These are phyloP conservation scores for Verticillium klebahnii DNA, from an alignment of 2,329 filamentous ascomycete genomes.

Conservation along the genomic window DNA sequence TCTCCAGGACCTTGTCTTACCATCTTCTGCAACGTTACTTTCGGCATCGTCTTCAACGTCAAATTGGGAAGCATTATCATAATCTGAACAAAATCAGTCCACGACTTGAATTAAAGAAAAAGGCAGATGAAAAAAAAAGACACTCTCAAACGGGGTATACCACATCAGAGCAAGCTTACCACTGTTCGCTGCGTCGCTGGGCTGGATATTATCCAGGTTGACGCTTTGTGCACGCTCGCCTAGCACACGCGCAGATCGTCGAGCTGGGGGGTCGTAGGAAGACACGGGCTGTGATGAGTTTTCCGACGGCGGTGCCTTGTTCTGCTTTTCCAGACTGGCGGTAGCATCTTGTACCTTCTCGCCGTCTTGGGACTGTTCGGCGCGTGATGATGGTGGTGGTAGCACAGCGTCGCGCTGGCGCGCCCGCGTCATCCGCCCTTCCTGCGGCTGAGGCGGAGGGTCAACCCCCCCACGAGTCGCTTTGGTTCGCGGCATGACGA, in stretches of 20 bases:
- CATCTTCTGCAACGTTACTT: background rate
- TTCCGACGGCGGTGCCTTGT: too few relatives aligned
- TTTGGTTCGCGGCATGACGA: background rate
- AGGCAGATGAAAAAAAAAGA: background rate
- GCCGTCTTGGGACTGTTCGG: background rate
- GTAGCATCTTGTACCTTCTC: background rate
- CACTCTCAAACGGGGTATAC: background rate
- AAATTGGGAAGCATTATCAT: background rate
- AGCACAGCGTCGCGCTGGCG: background rate
- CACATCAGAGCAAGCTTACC: background rate
- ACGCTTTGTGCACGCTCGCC: background rate
- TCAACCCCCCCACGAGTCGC: background rate
- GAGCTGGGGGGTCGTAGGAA: background rate
- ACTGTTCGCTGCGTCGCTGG: background rate
- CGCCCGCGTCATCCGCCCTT: background rate
- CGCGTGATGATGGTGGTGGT: background rate
- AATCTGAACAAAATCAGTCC: background rate
- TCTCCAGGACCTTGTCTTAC: background rate
- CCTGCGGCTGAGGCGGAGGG: background rate
- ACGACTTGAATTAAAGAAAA: background rate
- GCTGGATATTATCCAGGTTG: background rate
- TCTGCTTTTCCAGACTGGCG: too few relatives aligned
- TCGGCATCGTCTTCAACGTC: conserved; percentile 1
- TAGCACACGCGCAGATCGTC: background rate
- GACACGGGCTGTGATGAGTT: background rate